Percentiles rank a stretch among this genome's conserved stretches.
These are phyloP conservation scores for Parathielavia appendiculata DNA, from an alignment of 495 filamentous ascomycete species.

Conservation along the genomic window DNA sequence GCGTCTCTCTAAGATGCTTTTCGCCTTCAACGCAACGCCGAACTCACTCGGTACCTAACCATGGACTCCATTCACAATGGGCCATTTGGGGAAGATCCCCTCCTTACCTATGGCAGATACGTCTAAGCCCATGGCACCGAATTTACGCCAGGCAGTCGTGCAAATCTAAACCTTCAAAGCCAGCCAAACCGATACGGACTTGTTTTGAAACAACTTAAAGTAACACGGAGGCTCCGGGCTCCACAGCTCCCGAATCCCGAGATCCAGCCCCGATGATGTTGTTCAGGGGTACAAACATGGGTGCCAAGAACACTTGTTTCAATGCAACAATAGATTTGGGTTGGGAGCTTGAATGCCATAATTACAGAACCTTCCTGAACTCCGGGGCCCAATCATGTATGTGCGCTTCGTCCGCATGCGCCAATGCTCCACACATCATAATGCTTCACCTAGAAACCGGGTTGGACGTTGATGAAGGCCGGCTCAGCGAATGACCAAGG, in stretches of 20 bases:
- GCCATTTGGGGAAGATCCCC: too few species aligned
- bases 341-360: neutral
- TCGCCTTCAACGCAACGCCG: constrained; percentile 2
- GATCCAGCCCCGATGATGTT: neutral
- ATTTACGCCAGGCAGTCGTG: too few species aligned
- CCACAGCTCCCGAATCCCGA: neutral
- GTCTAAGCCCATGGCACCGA: neutral
- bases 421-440: neutral
- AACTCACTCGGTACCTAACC: neutral
- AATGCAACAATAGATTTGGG: constrained; percentile 1
- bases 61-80: too few species aligned
- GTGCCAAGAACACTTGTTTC: neutral
- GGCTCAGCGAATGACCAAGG: constrained; percentile 18
- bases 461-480: constrained; percentile 15
- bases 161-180: too few species aligned
- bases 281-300: neutral
- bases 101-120: too few species aligned
- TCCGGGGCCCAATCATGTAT: neutral
- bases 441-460: constrained; percentile 9
- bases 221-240: neutral
- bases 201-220: neutral
- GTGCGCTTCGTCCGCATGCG: neutral
- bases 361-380: neutral
- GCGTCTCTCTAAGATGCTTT: neutral
- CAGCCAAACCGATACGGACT: too few species aligned